These are phyloP conservation scores for Corymbia calophylla DNA, from an alignment of 441 rosid species.

Conservation along the genomic window DNA sequence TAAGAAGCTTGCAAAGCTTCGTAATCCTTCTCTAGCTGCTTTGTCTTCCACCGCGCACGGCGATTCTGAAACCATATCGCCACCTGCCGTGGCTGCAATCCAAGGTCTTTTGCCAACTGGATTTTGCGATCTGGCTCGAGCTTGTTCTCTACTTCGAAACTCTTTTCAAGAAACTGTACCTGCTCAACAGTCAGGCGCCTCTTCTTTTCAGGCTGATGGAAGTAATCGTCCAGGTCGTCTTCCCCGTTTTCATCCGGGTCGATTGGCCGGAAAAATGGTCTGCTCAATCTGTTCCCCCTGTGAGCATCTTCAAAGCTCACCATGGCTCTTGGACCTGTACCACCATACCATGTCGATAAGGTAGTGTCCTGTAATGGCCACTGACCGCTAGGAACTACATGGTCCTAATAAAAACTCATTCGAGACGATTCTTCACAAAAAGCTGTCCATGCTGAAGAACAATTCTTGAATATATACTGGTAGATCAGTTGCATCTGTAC, in stretches of 20 bases:
- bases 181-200: conserved; percentile 46
- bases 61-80: conserved; percentile 83
- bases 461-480: neutral
- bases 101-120: conserved; percentile 69
- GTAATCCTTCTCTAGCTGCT: conserved; percentile 59
- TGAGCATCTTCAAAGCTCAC: conserved; percentile 47
- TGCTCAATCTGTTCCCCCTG: conserved; percentile 20
- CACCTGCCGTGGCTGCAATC: conserved; percentile 69
- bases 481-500: neutral
- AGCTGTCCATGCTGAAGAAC: neutral
- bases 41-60: conserved; percentile 68
- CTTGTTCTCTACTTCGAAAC: conserved; percentile 67
- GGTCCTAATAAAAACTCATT: neutral
- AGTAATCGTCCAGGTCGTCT: conserved; percentile 49
- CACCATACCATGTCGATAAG: neutral
- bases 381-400: neutral
- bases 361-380: neutral
- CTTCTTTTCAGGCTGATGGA: conserved; percentile 65
- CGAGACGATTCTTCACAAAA: neutral
- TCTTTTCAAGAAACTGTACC: conserved; percentile 60
- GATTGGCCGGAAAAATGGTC: conserved; percentile 26
- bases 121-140: conserved; percentile 69
- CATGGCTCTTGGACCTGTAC: conserved; percentile 50
- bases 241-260: conserved; percentile 48
- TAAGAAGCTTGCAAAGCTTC: conserved; percentile 38